Conservation (phyloP, 2,329 filamentous ascomycete species). For the Microsporum audouinii region DNA sequence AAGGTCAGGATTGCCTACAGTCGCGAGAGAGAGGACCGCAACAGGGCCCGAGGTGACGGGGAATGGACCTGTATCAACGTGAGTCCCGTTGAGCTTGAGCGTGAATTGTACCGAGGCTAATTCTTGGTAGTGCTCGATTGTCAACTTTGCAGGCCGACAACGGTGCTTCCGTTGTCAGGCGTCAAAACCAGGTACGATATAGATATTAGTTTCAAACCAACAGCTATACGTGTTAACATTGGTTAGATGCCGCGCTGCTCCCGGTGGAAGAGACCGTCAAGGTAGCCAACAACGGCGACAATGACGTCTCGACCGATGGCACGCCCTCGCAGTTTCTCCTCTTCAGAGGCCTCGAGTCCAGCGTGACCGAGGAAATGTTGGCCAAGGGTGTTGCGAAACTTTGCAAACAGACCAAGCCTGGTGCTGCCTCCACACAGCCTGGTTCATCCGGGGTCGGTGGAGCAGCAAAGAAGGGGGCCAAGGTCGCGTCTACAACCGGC, state of each 20-base stretch:
- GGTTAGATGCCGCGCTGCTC: neutral
- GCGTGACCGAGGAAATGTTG: constrained; percentile 60
- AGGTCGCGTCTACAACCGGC: constrained; percentile 45
- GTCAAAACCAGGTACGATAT: constrained; percentile 38
- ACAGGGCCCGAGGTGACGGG: constrained; percentile 38
- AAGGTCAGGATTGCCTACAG: constrained; percentile 44
- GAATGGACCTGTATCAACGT: constrained; percentile 49
- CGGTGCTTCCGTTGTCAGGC: constrained; percentile 50
- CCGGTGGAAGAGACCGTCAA: constrained; percentile 29
- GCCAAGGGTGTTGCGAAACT: constrained; percentile 63
- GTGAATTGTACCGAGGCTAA: neutral
- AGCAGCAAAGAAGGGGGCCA: constrained; percentile 37
- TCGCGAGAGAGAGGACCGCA: constrained; percentile 42
- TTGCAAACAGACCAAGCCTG: constrained; percentile 42
- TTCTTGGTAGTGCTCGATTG: constrained; percentile 39
- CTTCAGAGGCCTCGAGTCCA: constrained; percentile 57
- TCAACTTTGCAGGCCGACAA: constrained; percentile 46
- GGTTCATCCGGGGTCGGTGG: constrained; percentile 6
- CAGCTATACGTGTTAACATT: neutral
- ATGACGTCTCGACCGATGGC: constrained; percentile 43
- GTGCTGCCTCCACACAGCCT: constrained; percentile 25
- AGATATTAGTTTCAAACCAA: neutral
- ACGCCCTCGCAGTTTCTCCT: constrained; percentile 66
- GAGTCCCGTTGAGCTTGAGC: constrained; percentile 12
- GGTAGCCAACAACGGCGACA: constrained; percentile 43